phyloP scores from a whole-genome alignment of 305 asterid genomes.

The Fraxinus albicans region DNA sequence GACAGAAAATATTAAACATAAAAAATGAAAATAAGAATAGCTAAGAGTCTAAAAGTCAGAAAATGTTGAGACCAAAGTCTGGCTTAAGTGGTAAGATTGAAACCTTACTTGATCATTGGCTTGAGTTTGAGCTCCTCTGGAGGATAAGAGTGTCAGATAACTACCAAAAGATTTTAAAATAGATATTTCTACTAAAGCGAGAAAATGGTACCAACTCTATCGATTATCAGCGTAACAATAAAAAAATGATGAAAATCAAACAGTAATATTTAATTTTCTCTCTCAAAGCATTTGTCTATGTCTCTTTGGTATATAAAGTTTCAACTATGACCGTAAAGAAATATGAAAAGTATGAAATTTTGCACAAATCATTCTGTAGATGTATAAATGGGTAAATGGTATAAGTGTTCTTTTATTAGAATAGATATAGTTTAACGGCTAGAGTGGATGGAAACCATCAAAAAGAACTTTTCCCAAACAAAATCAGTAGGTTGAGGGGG shows the following conservation, averaged over 20 bases:
- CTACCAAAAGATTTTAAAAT: neutral
- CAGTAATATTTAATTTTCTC: no score
- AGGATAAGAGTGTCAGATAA: neutral
- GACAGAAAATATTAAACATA: neutral
- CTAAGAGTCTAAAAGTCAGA: neutral
- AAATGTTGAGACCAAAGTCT: neutral
- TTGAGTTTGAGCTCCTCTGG: neutral
- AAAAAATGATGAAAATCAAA: neutral
- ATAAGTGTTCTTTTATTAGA: neutral
- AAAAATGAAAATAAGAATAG: no score
- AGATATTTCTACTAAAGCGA: no score
- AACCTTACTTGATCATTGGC: neutral
- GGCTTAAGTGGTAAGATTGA: neutral
- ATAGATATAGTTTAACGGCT: neutral
- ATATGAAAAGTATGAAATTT: neutral
- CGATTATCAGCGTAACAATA: neutral
- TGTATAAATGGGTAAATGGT: neutral
- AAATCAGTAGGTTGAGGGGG: neutral
- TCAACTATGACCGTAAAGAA: neutral
- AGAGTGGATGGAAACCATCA: neutral
- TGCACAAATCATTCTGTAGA: neutral
- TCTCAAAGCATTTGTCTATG: neutral
- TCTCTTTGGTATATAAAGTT: neutral
- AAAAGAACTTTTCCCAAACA: neutral
- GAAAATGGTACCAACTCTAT: neutral